Percentiles rank a stretch among this genome's conserved stretches.
Evolutionary conservation across 371 early-diverging fungal genomes (phyloP).

Genomic region (Parasitella parasitica): DNA sequence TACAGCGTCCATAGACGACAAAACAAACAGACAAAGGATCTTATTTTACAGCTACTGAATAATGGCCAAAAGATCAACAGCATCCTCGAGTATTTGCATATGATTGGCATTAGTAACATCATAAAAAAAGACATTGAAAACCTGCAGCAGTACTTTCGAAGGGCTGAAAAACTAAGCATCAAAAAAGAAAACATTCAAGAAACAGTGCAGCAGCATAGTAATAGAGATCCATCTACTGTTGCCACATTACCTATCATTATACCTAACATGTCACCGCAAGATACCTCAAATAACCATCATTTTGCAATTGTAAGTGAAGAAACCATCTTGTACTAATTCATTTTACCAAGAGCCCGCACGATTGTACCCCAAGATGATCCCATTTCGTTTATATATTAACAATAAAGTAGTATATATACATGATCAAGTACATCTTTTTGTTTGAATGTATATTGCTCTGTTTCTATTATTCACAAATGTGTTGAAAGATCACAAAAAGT

Average conservation of each 20-base stretch:
- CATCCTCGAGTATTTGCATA: neutral
- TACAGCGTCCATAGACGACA: conserved; percentile 11
- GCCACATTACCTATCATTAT: conserved; percentile 1
- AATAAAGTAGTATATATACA: too few species aligned
- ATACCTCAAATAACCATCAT: neutral
- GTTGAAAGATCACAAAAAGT: too few species aligned
- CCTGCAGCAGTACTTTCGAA: conserved; percentile 8
- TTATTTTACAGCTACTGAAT: conserved; percentile 3
- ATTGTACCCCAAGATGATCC: too few species aligned
- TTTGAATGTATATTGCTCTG: too few species aligned
- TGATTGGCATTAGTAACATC: conserved; percentile 11
- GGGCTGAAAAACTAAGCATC: neutral
- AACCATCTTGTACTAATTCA: neutral
- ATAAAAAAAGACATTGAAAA: conserved; percentile 17
- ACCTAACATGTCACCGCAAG: neutral
- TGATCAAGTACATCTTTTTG: too few species aligned
- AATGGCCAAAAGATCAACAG: conserved; percentile 3
- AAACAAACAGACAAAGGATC: neutral
- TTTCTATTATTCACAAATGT: too few species aligned
- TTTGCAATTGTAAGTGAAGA: neutral
- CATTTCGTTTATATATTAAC: neutral
- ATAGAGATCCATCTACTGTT: neutral
- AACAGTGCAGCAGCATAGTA: neutral
- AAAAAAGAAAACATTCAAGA: neutral
- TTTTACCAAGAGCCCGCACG: too few species aligned